Evolutionary conservation across 164 flowering plant species (phyloP).

Genomic region (Kalanchoe fedtschenkoi): DNA sequence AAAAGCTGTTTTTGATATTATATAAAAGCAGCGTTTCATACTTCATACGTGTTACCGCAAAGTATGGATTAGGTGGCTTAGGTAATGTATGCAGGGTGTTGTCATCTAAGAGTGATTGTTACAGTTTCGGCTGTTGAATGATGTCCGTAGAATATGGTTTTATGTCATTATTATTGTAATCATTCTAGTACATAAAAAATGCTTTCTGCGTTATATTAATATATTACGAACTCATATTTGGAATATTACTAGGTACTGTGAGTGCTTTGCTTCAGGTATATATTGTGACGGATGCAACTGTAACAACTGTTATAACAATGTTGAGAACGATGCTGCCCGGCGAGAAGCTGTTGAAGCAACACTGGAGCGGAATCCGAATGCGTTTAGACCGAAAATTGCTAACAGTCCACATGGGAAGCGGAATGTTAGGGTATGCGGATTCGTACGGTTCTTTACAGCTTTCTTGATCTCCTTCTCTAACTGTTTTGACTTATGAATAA

Average conservation of each 20-base stretch:
- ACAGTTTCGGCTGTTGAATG: too few species aligned
- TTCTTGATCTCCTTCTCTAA: too few species aligned
- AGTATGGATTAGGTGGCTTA: too few species aligned
- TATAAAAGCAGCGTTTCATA: too few species aligned
- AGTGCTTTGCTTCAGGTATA: slow-evolving; percentile 91
- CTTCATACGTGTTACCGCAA: too few species aligned
- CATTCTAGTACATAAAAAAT: not conserved
- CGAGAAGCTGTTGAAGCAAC: slow-evolving; percentile 87
- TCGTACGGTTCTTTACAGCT: not conserved
- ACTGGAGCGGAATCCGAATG: slow-evolving; percentile 90
- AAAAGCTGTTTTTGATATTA: too few species aligned
- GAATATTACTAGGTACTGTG: slow-evolving; percentile 65
- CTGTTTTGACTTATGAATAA: too few species aligned
- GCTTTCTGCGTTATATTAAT: not conserved
- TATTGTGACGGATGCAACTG: slow-evolving; percentile 98
- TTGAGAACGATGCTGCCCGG: slow-evolving; percentile 74
- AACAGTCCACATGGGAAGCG: slow-evolving; percentile 77
- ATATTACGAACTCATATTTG: not conserved
- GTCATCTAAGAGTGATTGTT: too few species aligned
- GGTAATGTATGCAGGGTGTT: too few species aligned
- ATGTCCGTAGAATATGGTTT: too few species aligned
- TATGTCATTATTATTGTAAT: not conserved
- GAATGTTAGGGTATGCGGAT: slow-evolving; percentile 51
- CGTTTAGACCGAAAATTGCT: slow-evolving; percentile 91
- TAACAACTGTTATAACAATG: slow-evolving; percentile 70